A percentile compares a stretch with the other conserved stretches of the same genome.
phyloP scores from a whole-genome alignment of 768 basidiomycete species.

The Suillus fuscotomentosus region DNA sequence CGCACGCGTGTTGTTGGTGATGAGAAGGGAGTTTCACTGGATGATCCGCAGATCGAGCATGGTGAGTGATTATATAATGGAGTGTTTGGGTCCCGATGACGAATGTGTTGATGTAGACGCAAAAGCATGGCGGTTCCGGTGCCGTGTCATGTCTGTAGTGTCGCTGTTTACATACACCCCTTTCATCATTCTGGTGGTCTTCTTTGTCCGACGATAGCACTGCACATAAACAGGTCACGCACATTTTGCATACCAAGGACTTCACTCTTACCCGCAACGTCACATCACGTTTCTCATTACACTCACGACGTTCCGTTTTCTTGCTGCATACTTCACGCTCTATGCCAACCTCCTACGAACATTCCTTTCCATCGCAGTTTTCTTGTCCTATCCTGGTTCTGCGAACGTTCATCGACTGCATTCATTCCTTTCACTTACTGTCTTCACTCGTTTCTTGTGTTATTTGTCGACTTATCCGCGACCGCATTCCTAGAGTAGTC shows the following conservation, averaged over 20 bases:
- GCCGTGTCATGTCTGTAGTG: conserved; percentile 67
- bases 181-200: conserved; percentile 70
- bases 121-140: conserved; percentile 69
- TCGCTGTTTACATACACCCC: conserved; percentile 77
- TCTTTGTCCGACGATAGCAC: conserved; percentile 48
- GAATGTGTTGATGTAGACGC: conserved; percentile 48
- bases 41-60: conserved; percentile 78
- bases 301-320: conserved; percentile 8
- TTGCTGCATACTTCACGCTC: background rate
- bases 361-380: conserved; percentile 9
- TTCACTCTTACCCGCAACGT: background rate
- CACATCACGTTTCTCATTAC: conserved; percentile 19
- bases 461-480: conserved; percentile 29
- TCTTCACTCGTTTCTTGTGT: conserved; percentile 24
- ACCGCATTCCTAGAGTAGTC: conserved; percentile 7
- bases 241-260: conserved; percentile 1
- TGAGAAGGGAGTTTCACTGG: conserved; percentile 71
- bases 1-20: conserved; percentile 61
- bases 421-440: conserved; percentile 19
- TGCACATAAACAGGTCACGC: conserved; percentile 12
- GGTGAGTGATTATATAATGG: conserved; percentile 42
- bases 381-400: conserved; percentile 10
- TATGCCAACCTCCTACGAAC: conserved; percentile 4
- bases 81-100: conserved; percentile 6
- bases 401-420: conserved; percentile 5